Base-by-base conservation (phyloP, 805 yeast species). In the Lipomyces orientalis region DNA sequence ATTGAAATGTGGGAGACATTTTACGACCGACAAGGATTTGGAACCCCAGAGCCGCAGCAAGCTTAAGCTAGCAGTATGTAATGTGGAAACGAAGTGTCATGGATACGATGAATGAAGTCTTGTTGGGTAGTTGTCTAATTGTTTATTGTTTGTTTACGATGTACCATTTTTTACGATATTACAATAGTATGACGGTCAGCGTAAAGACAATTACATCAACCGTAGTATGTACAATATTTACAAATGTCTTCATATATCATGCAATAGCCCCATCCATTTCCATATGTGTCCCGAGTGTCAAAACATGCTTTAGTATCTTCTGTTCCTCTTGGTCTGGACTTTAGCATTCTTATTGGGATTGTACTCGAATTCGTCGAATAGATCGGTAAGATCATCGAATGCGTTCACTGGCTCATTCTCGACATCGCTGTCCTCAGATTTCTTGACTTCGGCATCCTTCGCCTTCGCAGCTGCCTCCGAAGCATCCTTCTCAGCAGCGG, bases 1-100 rank as follows among this genome's bases (percentile, higher is more conserved):
- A 81, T 81, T 55, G 83, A 81, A 73, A 69, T 79, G 29, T 81
- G 83, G 83, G 83, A 81, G 71, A 80, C 83, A 0, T 95, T 94
- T 76, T 93, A 92, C 75, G 91, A 89, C 61, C 64, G 73, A 34
- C 75, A 73, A 49, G 75, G 75, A 35, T 73, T 73, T 58, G 75
- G 63, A 19, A 66, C 72, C 55, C 37, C 55, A 35, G 64, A 65
- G 68, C 65, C 59, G 58, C 62, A 60, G 61, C 58, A 64, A 52
- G 63, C 58, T 3, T 16, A 43, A 43, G 49, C 16, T 7, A 22
- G 14, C 39, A 14, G 29, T 25, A 43, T 16, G 22, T 43, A 54
- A 43, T 16, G n/a, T 43, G 19, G 49, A 2, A 6, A 6, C 7
- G 49, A 43, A 4, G 19, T 43, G 49, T 43, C 22, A 43, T 16